These are phyloP conservation scores for Diplosphaera chodatii DNA, from an alignment of 139 green algal genomes.

Conservation along the genomic window DNA sequence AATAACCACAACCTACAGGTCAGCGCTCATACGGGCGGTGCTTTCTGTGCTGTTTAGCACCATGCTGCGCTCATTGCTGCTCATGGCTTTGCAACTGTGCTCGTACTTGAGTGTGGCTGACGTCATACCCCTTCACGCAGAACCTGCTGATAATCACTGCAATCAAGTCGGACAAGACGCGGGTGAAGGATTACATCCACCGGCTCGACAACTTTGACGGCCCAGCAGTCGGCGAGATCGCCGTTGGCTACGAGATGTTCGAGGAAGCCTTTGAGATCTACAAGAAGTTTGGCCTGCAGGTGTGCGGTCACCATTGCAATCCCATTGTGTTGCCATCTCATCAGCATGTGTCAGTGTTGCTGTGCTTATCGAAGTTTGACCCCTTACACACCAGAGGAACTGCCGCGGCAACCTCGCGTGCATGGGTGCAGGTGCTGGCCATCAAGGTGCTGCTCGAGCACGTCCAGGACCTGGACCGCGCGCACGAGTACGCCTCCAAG, in stretches of 20 bases:
- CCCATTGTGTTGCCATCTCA: too few relatives aligned
- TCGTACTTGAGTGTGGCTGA: too few relatives aligned
- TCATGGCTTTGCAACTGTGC: too few relatives aligned
- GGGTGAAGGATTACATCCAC: conserved; percentile 95
- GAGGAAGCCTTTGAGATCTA: conserved; percentile 99
- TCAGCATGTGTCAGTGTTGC: too few relatives aligned
- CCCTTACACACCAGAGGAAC: too few relatives aligned
- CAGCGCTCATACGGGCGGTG: too few relatives aligned
- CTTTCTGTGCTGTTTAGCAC: too few relatives aligned
- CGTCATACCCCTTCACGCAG: conserved; percentile 53
- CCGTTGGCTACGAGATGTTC: conserved; percentile 71
- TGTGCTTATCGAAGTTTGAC: too few relatives aligned
- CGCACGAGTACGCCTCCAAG: conserved; percentile 75
- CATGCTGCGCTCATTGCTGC: too few relatives aligned
- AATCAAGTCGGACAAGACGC: conserved; percentile 78
- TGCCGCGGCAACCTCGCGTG: too few relatives aligned
- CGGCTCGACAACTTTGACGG: conserved; percentile 98
- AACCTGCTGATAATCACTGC: conserved; percentile 97
- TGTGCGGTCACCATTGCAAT: too few relatives aligned
- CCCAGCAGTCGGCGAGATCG: conserved; percentile 84
- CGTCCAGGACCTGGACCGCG: conserved; percentile 76
- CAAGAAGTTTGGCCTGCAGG: conserved; percentile 90
- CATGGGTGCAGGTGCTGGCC: conserved; percentile 37
- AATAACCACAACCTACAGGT: conserved; percentile 94
- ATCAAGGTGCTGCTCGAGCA: conserved; percentile 91